Evolutionary conservation across 345 rosid genomes (phyloP).

Genomic region (Syzygium aqueum): DNA sequence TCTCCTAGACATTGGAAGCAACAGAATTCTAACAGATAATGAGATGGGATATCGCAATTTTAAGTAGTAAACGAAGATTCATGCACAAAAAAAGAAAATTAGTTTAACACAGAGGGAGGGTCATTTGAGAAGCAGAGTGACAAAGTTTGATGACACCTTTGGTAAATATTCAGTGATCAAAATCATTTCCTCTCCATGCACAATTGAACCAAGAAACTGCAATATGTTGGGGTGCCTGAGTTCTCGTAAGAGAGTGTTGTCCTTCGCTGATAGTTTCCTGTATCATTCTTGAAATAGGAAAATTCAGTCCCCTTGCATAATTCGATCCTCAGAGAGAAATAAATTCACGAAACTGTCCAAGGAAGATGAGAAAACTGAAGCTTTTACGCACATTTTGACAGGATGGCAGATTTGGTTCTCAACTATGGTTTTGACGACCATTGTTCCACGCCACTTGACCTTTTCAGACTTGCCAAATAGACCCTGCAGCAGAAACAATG

Average conservation of each 20-base stretch:
- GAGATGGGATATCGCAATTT: not conserved
- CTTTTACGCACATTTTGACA: constrained; percentile 21
- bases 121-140: not conserved
- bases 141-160: constrained; percentile 11
- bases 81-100: not conserved
- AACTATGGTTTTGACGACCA: constrained; percentile 54
- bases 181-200: constrained; percentile 43
- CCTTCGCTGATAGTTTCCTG: constrained; percentile 53
- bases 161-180: constrained; percentile 48
- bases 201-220: constrained; percentile 62
- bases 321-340: not conserved
- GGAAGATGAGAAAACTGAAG: not conserved
- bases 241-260: constrained; percentile 37
- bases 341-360: not conserved
- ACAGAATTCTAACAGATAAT: not conserved
- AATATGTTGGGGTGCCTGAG: constrained; percentile 58
- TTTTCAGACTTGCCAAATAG: constrained; percentile 38
- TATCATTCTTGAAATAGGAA: not conserved
- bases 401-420: constrained; percentile 34
- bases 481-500: constrained; percentile 19
- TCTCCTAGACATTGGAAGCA: not conserved
- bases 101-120: not conserved
- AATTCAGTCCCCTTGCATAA: not conserved
- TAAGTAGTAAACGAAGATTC: not conserved
- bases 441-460: constrained; percentile 61